These are phyloP conservation scores for Plantago coronopus DNA, from an alignment of 305 asterid species.

Conservation along the genomic window DNA sequence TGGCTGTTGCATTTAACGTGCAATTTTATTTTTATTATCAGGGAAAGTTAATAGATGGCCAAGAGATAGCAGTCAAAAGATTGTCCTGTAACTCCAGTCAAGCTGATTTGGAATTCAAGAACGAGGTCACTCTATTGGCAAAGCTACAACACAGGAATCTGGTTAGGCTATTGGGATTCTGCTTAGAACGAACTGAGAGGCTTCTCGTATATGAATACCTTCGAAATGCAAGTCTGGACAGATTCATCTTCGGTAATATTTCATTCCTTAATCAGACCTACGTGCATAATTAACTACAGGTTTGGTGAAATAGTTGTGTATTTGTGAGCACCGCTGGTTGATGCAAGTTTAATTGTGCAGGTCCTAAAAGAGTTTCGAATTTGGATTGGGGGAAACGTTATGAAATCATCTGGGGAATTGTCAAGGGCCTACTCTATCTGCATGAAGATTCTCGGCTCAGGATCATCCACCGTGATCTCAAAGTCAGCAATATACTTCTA, in stretches of 20 bases:
- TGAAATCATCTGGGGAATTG: conserved; percentile 40
- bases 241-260: conserved; percentile 36
- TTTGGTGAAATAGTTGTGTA: background rate
- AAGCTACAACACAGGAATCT: conserved; percentile 41
- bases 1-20: no score
- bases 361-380: conserved; percentile 1
- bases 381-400: conserved; percentile 40
- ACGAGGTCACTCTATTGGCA: conserved; percentile 36
- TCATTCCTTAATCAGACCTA: background rate
- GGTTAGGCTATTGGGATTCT: conserved; percentile 39
- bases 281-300: background rate
- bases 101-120: conserved; percentile 33
- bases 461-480: conserved; percentile 44
- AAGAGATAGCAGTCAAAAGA: conserved; percentile 38
- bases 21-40: conserved; percentile 1
- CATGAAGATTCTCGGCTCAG: conserved; percentile 43
- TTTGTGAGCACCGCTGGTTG: background rate
- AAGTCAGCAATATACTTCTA: conserved; percentile 39
- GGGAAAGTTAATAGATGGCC: conserved; percentile 29
- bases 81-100: conserved; percentile 31
- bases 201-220: conserved; percentile 39
- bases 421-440: conserved; percentile 41
- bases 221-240: conserved; percentile 34
- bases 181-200: conserved; percentile 31
- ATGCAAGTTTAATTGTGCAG: background rate